phyloP scores from a whole-genome alignment of 2,329 filamentous ascomycete species.

The Pseudodiploospora longispora region DNA sequence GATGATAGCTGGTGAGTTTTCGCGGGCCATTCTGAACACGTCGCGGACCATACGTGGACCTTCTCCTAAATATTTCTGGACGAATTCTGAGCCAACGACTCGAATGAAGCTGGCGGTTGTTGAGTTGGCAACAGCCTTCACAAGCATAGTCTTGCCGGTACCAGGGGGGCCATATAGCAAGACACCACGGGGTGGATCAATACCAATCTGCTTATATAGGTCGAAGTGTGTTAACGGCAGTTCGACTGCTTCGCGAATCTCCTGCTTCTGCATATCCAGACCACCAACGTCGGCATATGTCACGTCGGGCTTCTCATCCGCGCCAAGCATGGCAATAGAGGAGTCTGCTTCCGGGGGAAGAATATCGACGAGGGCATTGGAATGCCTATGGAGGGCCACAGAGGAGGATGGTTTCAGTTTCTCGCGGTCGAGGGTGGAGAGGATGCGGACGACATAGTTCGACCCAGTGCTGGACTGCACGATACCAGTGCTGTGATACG shows the following conservation, averaged over 20 bases:
- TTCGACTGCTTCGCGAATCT: slow-evolving; percentile 96
- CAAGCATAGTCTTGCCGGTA: slow-evolving; percentile 93
- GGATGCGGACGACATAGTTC: slow-evolving; percentile 97
- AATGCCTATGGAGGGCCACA: slow-evolving; percentile 94
- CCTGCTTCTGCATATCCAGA: slow-evolving; percentile 99
- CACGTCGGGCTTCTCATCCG: slow-evolving; percentile 95
- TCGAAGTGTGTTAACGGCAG: slow-evolving; percentile 95
- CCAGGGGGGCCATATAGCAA: slow-evolving; percentile 93
- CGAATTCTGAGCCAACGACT: slow-evolving; percentile 95
- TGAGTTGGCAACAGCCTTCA: slow-evolving; percentile 97
- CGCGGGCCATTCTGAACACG: slow-evolving; percentile 96
- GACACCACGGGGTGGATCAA: slow-evolving; percentile 93
- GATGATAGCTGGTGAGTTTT: slow-evolving; percentile 97
- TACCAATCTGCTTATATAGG: slow-evolving; percentile 98
- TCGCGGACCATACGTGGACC: slow-evolving; percentile 98
- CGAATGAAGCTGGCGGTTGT: slow-evolving; percentile 98
- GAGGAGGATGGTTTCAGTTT: slow-evolving; percentile 96
- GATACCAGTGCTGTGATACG: slow-evolving; percentile 72
- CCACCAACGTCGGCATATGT: slow-evolving; percentile 97
- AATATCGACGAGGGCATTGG: slow-evolving; percentile 96
- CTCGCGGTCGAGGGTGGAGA: slow-evolving; percentile 96
- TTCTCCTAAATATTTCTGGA: slow-evolving; percentile 97
- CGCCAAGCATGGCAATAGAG: slow-evolving; percentile 94
- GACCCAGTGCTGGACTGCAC: slow-evolving; percentile 97
- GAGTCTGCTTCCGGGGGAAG: slow-evolving; percentile 98